Evolutionary conservation across 768 basidiomycete species (phyloP), one percentile per base, ranked within the genome.

Genomic region (Boletus rubroflammeus): DNA sequence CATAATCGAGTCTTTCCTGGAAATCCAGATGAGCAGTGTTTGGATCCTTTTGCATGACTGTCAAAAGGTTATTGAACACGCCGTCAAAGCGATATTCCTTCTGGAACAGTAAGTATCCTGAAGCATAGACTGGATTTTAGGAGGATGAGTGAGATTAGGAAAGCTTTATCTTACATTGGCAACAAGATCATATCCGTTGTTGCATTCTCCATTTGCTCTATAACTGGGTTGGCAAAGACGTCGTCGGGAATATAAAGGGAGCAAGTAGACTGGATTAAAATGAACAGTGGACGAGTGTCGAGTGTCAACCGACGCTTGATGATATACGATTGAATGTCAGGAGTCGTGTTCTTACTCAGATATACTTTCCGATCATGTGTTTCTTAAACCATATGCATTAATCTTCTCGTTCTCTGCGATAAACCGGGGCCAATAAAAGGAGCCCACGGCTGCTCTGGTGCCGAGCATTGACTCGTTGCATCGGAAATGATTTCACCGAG

Each of bases 61-160:
- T 56, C 21, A 62, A 41, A 19, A 62, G 47, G 14, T 62, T 62
- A 36, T 40, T 50, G 17, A 49, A 29, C 3, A 45, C 55, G 6
- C 55, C 55, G 13, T 57, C 57, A 17, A 56, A 36, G 17, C n/a
- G 46, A 9, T 28, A 29, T 38, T 62, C 61, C 35, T 60, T 60
- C 46, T 62, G 60, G 42, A 57, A 62, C 59, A 60, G 31, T 57
- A 50, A n/a, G 62, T 49, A 3, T 56, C 57, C 60, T 6, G 7
- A 25, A 39, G 32, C 32, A 23, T 25, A 28, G 38, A 32, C 17
- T 47, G n/a, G n/a, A n/a, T n/a, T n/a, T n/a, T 21, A 51, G 21
- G 7, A 6, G 14, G 0, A 14, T 6, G 25, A 10, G 15, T 10
- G 1, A 8, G 10, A 3, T 11, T 17, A 7, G 10, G 19, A 25